Percentiles rank a stretch among this genome's conserved stretches.
Evolutionary conservation across 73 alveolate species (phyloP).

Genomic region (Uronychia binucleata): DNA sequence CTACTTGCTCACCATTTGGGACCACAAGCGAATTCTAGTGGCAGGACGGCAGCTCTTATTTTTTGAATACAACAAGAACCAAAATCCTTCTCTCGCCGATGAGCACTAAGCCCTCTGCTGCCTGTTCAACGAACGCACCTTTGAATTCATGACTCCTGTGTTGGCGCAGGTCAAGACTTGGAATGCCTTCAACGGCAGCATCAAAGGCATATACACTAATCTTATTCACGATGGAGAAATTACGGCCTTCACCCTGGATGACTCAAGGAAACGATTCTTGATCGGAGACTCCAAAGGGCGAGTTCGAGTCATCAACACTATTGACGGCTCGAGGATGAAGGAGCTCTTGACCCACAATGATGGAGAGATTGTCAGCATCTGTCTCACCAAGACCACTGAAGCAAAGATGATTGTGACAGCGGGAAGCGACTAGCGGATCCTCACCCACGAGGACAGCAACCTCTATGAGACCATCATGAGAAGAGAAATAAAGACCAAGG

Average conservation of each 20-base stretch:
- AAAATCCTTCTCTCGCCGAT: constrained; percentile 76
- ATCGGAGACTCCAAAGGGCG: constrained; percentile 79
- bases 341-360: constrained; percentile 38
- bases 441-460: constrained; percentile 48
- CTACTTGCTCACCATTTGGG: constrained; percentile 61
- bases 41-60: constrained; percentile 72
- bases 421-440: constrained; percentile 32
- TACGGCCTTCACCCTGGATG: constrained; percentile 72
- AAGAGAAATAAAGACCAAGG: constrained; percentile 3
- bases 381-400: constrained; percentile 28
- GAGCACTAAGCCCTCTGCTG: constrained; percentile 78
- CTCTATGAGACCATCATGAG: constrained; percentile 18
- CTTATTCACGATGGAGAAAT: constrained; percentile 58
- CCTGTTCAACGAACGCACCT: constrained; percentile 46
- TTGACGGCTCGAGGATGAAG: constrained; percentile 81
- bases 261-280: constrained; percentile 63
- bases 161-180: constrained; percentile 69
- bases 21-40: constrained; percentile 67
- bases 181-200: constrained; percentile 83
- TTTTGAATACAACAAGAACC: constrained; percentile 83
- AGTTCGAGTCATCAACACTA: constrained; percentile 59
- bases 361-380: constrained; percentile 20
- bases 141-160: constrained; percentile 80
- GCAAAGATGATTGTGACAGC: constrained; percentile 48
- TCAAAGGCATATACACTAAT: constrained; percentile 62